A percentile compares a stretch with the other conserved stretches of the same genome.
Evolutionary conservation across 2,329 filamentous ascomycete genomes (phyloP).

Genomic region (Scopulariopsis brevicaulis): DNA sequence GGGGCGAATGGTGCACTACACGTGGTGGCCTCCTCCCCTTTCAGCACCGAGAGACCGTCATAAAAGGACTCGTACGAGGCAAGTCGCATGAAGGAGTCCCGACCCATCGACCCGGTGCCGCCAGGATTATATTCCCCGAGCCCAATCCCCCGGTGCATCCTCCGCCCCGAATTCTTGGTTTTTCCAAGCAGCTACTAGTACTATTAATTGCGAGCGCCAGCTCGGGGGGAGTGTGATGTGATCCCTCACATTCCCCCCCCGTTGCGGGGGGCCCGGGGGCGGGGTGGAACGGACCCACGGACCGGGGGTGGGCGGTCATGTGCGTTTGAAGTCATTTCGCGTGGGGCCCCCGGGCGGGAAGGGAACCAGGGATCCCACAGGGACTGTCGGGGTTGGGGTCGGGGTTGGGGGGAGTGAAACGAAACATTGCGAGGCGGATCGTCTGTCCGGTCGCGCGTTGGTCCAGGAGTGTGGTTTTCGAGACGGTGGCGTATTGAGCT

Average conservation of each 20-base stretch:
- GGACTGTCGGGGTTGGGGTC: neutral
- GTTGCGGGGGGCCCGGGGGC: neutral
- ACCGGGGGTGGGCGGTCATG: neutral
- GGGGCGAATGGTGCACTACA: neutral
- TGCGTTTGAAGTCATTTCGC: neutral
- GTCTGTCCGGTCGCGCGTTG: neutral
- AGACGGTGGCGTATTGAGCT: too few relatives aligned
- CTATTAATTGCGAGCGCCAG: neutral
- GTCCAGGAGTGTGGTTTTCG: too few relatives aligned
- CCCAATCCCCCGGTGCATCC: too few relatives aligned
- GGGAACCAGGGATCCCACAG: neutral
- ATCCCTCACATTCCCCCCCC: neutral
- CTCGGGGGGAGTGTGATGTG: neutral
- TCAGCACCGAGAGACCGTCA: neutral
- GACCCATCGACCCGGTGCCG: neutral
- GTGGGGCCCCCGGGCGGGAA: neutral
- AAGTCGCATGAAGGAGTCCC: neutral
- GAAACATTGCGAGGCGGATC: neutral
- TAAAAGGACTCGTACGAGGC: too few relatives aligned
- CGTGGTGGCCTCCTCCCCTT: neutral
- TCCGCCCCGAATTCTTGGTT: too few relatives aligned
- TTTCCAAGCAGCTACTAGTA: neutral
- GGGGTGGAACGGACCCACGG: neutral
- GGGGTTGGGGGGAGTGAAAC: neutral
- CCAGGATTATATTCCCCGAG: neutral